Percentiles rank a stretch among this genome's conserved stretches.
phyloP scores from a whole-genome alignment of 2,329 filamentous ascomycete genomes.

The Colletotrichum sp. region DNA sequence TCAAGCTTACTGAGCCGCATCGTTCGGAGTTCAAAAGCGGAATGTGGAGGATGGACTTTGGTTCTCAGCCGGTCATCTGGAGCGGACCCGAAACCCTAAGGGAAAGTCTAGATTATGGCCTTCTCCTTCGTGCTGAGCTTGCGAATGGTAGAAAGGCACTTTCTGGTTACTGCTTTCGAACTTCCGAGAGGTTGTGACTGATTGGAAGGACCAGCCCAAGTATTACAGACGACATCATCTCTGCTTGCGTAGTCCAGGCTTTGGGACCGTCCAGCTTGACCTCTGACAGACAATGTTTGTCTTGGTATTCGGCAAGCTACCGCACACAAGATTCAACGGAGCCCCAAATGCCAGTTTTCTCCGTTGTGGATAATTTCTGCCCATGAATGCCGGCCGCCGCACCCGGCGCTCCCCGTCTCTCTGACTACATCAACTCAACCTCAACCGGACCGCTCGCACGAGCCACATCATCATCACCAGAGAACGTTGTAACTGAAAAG shows the following conservation, averaged over 20 bases:
- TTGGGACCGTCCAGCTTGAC: neutral
- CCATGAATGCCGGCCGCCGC: neutral
- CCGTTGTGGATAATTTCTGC: neutral
- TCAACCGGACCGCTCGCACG: neutral
- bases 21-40: neutral
- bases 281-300: neutral
- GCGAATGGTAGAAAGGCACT: neutral
- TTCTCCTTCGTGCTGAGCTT: neutral
- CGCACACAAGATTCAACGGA: neutral
- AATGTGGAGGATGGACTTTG: neutral
- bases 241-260: neutral
- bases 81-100: neutral
- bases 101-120: neutral
- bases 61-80: neutral
- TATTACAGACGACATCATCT: neutral
- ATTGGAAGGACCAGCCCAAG: neutral
- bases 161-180: neutral
- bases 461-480: neutral
- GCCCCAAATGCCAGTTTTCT: neutral
- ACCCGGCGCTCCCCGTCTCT: neutral
- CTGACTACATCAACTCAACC: neutral
- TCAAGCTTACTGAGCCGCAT: neutral
- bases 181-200: neutral
- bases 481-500: neutral
- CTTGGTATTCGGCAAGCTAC: neutral